Percentiles rank a stretch among this genome's conserved stretches.
These are phyloP conservation scores for Amanita rimosa DNA, from an alignment of 768 basidiomycete genomes.

Conservation along the genomic window DNA sequence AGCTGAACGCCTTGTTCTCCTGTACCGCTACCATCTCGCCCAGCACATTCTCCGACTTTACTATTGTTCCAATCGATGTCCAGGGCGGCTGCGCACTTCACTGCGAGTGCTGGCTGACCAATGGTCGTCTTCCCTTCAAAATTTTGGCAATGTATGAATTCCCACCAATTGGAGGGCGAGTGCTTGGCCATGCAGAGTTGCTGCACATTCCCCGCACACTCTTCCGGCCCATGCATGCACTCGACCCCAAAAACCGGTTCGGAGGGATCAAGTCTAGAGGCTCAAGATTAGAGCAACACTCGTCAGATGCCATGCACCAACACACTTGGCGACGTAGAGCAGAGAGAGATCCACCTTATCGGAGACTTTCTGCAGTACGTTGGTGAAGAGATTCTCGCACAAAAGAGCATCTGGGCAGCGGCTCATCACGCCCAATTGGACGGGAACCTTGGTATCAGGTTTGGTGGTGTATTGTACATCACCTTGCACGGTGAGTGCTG, in stretches of 20 bases:
- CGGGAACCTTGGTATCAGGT: slow-evolving; percentile 29
- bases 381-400: slow-evolving; percentile 70
- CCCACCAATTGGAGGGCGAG: slow-evolving; percentile 60
- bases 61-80: slow-evolving; percentile 62
- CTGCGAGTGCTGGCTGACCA: slow-evolving; percentile 52
- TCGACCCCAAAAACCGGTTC: slow-evolving; percentile 66
- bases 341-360: slow-evolving; percentile 60
- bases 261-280: slow-evolving; percentile 44
- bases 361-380: slow-evolving; percentile 49
- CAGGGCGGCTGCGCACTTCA: slow-evolving; percentile 51
- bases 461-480: background rate
- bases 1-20: slow-evolving; percentile 54
- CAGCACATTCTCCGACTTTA: slow-evolving; percentile 45
- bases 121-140: slow-evolving; percentile 49
- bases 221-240: slow-evolving; percentile 71
- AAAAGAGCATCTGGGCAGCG: slow-evolving; percentile 71
- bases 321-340: slow-evolving; percentile 67
- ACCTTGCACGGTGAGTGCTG: slow-evolving; percentile 2
- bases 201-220: slow-evolving; percentile 86
- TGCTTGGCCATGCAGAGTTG: slow-evolving; percentile 73
- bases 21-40: slow-evolving; percentile 50
- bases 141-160: slow-evolving; percentile 76
- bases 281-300: slow-evolving; percentile 1
- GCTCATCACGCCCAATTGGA: slow-evolving; percentile 43
- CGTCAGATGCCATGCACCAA: slow-evolving; percentile 11